These are phyloP conservation scores for Blastomyces emzantsi DNA, from an alignment of 2,329 filamentous ascomycete species.

Conservation along the genomic window DNA sequence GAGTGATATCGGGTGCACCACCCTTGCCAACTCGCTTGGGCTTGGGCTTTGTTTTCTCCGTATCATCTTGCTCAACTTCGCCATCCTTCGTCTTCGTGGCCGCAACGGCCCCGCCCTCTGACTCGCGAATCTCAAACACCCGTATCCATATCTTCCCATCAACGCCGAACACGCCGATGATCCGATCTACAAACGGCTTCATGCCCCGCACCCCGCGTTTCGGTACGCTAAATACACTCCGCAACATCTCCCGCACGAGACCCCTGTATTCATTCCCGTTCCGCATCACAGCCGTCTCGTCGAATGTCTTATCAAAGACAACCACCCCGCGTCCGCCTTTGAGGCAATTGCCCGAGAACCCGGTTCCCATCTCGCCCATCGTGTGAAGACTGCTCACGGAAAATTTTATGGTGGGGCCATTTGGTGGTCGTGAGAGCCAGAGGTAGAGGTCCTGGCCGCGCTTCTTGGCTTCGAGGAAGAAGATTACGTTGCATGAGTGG, in stretches of 20 bases:
- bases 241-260: constrained; percentile 72
- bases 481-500: constrained; percentile 88
- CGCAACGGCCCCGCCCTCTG: constrained; percentile 50
- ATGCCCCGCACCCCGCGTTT: constrained; percentile 70
- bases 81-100: constrained; percentile 34
- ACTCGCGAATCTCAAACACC: constrained; percentile 86
- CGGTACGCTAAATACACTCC: constrained; percentile 86
- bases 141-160: constrained; percentile 95
- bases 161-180: constrained; percentile 83
- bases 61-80: constrained; percentile 30
- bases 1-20: constrained; percentile 62
- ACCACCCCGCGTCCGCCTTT: constrained; percentile 87
- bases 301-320: constrained; percentile 84
- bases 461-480: constrained; percentile 94
- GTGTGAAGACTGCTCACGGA: constrained; percentile 62
- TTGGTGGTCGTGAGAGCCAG: constrained; percentile 87
- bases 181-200: constrained; percentile 93
- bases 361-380: constrained; percentile 78
- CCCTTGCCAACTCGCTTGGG: constrained; percentile 34
- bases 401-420: constrained; percentile 60
- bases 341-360: constrained; percentile 88
- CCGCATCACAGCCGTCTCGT: constrained; percentile 65
- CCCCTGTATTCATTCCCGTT: constrained; percentile 37
- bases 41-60: constrained; percentile 37
- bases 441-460: constrained; percentile 81